A percentile compares a stretch with the other conserved stretches of the same genome.
Evolutionary conservation across 2,329 filamentous ascomycete species (phyloP).

Genomic region (Emericellopsis cladophorae): DNA sequence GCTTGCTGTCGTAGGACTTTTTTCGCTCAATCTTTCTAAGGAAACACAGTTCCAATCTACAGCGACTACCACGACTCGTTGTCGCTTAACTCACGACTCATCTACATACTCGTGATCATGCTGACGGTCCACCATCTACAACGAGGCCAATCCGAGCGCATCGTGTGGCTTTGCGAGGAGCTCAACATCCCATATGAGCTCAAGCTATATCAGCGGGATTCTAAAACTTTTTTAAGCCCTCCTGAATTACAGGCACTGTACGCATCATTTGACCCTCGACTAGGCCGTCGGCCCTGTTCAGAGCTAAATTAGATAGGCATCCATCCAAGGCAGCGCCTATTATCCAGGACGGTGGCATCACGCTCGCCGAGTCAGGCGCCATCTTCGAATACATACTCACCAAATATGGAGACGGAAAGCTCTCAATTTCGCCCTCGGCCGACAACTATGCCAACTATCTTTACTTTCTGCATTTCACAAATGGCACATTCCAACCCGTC

Average conservation of each 20-base stretch:
- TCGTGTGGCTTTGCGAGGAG: slow-evolving; percentile 54
- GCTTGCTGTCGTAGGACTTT: no score
- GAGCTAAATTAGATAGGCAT: background rate
- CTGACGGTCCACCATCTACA: slow-evolving; percentile 40
- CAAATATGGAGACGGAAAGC: slow-evolving; percentile 32
- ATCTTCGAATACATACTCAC: slow-evolving; percentile 49
- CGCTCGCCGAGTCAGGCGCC: slow-evolving; percentile 46
- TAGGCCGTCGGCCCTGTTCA: no score
- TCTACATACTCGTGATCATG: background rate
- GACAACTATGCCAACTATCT: slow-evolving; percentile 44
- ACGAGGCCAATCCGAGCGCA: slow-evolving; percentile 49
- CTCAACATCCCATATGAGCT: slow-evolving; percentile 36
- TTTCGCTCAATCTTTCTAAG: no score
- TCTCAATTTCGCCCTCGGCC: background rate
- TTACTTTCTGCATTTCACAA: slow-evolving; percentile 51
- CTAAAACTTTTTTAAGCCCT: slow-evolving; percentile 19
- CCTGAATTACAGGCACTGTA: slow-evolving; percentile 23
- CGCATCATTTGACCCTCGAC: no score
- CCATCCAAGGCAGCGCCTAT: slow-evolving; percentile 33
- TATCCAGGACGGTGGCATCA: slow-evolving; percentile 41
- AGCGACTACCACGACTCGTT: no score
- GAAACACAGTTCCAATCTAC: no score
- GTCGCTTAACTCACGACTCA: no score
- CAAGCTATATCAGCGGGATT: slow-evolving; percentile 9
- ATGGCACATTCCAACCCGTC: slow-evolving; percentile 28